Percentiles rank a stretch among this genome's conserved stretches.
Evolutionary conservation across 1,284 basidiomycete genomes (phyloP).

Genomic region (Ustilago curta): DNA sequence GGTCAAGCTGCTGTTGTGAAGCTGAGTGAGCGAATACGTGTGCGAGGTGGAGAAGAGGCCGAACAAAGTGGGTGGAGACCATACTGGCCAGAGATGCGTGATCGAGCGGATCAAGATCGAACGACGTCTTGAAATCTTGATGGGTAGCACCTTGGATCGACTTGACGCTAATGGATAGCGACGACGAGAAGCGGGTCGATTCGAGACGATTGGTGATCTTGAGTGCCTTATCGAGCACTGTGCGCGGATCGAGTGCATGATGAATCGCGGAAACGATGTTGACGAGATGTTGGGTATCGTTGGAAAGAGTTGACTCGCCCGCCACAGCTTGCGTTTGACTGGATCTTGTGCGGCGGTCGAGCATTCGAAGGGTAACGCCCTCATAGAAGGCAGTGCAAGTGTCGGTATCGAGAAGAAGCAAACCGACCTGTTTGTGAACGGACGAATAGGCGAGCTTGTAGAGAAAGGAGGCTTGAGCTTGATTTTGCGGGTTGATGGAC

Average conservation of each 20-base stretch:
- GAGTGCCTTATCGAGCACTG: neutral
- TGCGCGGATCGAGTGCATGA: conserved; percentile 20
- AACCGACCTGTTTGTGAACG: conserved; percentile 10
- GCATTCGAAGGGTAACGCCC: conserved; percentile 27
- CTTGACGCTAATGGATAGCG: conserved; percentile 25
- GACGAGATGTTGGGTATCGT: conserved; percentile 2
- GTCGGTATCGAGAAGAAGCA: conserved; percentile 33
- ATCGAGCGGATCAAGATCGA: conserved; percentile 38
- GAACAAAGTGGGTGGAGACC: conserved; percentile 22
- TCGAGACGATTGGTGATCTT: conserved; percentile 19
- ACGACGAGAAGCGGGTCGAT: conserved; percentile 29
- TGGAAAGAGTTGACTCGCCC: neutral
- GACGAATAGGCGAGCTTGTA: conserved; percentile 33
- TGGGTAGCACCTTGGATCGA: neutral
- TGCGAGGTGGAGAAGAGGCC: conserved; percentile 21
- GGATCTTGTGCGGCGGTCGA: conserved; percentile 23
- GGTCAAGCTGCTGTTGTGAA: conserved; percentile 7
- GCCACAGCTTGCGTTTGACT: neutral
- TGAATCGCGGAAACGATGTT: conserved; percentile 10
- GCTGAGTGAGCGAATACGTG: conserved; percentile 6
- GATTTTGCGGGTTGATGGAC: neutral
- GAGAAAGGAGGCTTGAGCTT: conserved; percentile 8
- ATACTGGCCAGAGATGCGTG: conserved; percentile 23
- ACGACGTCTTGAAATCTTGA: conserved; percentile 24
- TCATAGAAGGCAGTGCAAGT: conserved; percentile 32